Base-by-base conservation (phyloP, 352 stramenopile genomes). In the Globisporangium recalcitrans region DNA sequence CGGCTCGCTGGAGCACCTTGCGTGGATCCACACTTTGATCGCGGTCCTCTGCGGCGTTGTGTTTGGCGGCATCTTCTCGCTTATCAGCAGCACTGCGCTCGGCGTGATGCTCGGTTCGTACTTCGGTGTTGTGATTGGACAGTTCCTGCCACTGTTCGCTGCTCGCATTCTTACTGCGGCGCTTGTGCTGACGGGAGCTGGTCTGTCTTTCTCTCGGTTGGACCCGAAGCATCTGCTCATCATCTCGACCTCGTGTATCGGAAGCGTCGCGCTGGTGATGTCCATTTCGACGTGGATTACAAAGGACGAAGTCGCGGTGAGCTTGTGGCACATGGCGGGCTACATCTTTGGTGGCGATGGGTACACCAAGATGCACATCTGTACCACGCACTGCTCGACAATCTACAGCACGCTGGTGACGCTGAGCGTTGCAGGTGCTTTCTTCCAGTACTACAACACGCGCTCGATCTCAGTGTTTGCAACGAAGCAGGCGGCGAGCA, bases 211-310 rank as follows among this genome's bases (percentile, higher is more conserved):
- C 52, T 60, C 71, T 0, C 72, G 66, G 19, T 52, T 87, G 2
- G 60, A 80, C 21, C 65, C 70, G 1, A 88, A 92, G 63, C 73
- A 89, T 55, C 51, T 91, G 49, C 65, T 90, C 29, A 80, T 93
- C 38, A 21, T 91, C 29, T 71, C 82, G 36, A 94, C 82, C 4
- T 76, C 85, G 21, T 76, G 78, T 58, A 68, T 92, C 4, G 87
- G 87, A 13, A 88, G 77, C 52, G 57, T 86, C 36, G 72, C 71
- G 14, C 72, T 96, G 46, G 59, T 91, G 29, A 70, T 88, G 38
- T 91, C 83, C n/a, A 62, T 90, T 29, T 91, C 85, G n/a, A 56
- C 85, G 7, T 94, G 81, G 79, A 66, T 89, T 47, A 78, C 68
- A 38, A 32, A 82, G 44, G 83, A 80, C 9, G 71, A 88, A 11